phyloP scores from a whole-genome alignment of 2,329 filamentous ascomycete genomes.

The Colletotrichum trifolii region DNA sequence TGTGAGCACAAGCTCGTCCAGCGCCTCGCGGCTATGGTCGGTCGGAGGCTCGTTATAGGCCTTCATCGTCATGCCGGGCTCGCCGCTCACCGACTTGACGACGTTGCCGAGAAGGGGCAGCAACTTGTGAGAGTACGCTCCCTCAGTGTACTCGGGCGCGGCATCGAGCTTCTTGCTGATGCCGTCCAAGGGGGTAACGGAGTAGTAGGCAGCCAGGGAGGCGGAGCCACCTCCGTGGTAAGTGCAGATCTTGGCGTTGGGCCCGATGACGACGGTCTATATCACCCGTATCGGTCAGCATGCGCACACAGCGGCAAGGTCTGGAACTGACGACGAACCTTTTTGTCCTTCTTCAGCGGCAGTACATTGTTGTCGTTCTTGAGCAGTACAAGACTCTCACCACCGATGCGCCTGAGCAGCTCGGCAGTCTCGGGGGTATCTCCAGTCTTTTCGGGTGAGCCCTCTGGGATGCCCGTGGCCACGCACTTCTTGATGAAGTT shows the following conservation, averaged over 20 bases:
- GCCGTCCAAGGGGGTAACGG: constrained; percentile 78
- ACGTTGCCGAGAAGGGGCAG: constrained; percentile 67
- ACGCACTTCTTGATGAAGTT: constrained; percentile 69
- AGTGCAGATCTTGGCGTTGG: constrained; percentile 66
- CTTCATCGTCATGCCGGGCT: constrained; percentile 69
- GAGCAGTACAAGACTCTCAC: constrained; percentile 77
- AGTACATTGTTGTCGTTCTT: constrained; percentile 76
- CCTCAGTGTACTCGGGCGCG: constrained; percentile 64
- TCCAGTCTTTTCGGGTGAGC: constrained; percentile 62
- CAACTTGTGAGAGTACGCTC: constrained; percentile 73
- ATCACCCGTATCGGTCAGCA: constrained; percentile 8
- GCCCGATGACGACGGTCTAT: constrained; percentile 65
- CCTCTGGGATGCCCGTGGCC: constrained; percentile 64
- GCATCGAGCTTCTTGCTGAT: constrained; percentile 66
- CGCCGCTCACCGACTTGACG: constrained; percentile 62
- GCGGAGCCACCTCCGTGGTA: constrained; percentile 76
- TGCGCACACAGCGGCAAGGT: background rate
- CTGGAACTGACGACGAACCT: constrained; percentile 46
- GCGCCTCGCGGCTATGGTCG: constrained; percentile 55
- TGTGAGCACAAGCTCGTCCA: constrained; percentile 61
- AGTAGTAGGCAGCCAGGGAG: constrained; percentile 70
- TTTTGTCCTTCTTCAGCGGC: constrained; percentile 72
- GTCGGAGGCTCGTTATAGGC: constrained; percentile 70
- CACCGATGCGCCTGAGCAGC: constrained; percentile 72
- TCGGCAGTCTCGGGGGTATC: constrained; percentile 72